Conservation (phyloP, 2,329 filamentous ascomycete species). For the Colletotrichum siamense region DNA sequence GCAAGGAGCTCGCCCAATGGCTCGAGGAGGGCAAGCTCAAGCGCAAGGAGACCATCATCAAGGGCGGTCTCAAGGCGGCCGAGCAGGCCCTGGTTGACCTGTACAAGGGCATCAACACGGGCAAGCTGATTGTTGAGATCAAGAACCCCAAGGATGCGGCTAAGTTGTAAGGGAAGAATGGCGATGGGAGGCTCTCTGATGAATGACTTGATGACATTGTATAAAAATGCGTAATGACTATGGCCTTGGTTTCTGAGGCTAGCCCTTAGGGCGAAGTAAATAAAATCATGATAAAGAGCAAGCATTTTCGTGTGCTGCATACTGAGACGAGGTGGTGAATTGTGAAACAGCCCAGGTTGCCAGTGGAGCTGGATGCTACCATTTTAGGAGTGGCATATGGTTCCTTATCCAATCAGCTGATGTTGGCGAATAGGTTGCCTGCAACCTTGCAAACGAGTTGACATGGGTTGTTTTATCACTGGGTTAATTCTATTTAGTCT, state of each 20-base stretch:
- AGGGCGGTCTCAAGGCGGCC: conserved; percentile 69
- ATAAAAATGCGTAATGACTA: conserved; percentile 11
- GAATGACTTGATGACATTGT: conserved; percentile 16
- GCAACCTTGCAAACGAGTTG: neutral
- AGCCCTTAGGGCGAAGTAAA: neutral
- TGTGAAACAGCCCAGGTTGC: neutral
- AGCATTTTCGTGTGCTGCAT: neutral
- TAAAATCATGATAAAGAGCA: neutral
- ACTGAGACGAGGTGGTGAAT: neutral
- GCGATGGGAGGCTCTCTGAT: neutral
- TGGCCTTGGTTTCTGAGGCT: neutral
- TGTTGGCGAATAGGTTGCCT: neutral
- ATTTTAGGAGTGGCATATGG: neutral
- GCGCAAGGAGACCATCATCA: conserved; percentile 73
- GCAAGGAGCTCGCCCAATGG: conserved; percentile 69
- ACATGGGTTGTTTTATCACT: neutral
- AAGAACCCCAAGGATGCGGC: conserved; percentile 36
- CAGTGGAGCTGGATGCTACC: neutral
- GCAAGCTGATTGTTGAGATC: conserved; percentile 66
- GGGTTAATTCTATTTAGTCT: neutral
- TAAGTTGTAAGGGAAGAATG: neutral
- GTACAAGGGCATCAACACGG: conserved; percentile 74
- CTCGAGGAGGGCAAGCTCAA: conserved; percentile 75
- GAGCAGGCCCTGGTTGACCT: conserved; percentile 68
- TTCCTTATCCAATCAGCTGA: neutral